These are phyloP conservation scores for Aspergillus campestris DNA, from an alignment of 495 filamentous ascomycete genomes.

Conservation along the genomic window DNA sequence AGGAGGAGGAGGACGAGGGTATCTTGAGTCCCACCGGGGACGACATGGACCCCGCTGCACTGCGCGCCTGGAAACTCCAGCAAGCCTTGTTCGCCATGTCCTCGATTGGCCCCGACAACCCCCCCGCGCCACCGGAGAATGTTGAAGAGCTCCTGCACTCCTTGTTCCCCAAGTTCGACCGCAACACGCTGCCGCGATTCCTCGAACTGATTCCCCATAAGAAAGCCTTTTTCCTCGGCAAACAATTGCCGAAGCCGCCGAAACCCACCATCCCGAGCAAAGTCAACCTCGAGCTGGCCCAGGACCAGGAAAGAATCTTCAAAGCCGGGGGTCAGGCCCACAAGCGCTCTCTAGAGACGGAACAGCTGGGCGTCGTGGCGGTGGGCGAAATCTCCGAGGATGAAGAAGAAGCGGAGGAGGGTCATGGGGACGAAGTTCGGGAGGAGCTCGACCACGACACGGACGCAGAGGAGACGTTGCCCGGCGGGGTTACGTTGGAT, in stretches of 20 bases:
- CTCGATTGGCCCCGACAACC: constrained; percentile 27
- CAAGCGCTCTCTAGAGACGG: constrained; percentile 49
- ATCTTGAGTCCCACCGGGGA: constrained; percentile 20
- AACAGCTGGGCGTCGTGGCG: constrained; percentile 46
- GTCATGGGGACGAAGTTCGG: constrained; percentile 29
- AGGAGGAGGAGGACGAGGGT: constrained; percentile 22
- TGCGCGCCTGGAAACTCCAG: constrained; percentile 44
- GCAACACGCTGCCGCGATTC: constrained; percentile 55
- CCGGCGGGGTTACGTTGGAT: constrained; percentile 57
- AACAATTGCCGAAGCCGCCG: constrained; percentile 63
- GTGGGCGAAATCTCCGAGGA: constrained; percentile 46
- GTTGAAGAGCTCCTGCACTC: constrained; percentile 59
- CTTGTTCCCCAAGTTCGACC: constrained; percentile 63
- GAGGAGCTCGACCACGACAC: constrained; percentile 53
- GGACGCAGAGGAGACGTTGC: constrained; percentile 38
- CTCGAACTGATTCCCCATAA: constrained; percentile 67
- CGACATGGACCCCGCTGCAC: constrained; percentile 37
- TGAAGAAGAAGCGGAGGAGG: constrained; percentile 35
- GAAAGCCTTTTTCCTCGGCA: constrained; percentile 59
- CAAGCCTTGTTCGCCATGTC: constrained; percentile 46
- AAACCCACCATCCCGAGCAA: constrained; percentile 80
- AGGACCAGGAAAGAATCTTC: constrained; percentile 76
- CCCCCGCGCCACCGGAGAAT: constrained; percentile 53
- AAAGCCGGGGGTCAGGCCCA: constrained; percentile 49
- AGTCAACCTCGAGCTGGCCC: constrained; percentile 70